phyloP scores from a whole-genome alignment of 2,329 filamentous ascomycete species.

The Trichoderma aggressivum region DNA sequence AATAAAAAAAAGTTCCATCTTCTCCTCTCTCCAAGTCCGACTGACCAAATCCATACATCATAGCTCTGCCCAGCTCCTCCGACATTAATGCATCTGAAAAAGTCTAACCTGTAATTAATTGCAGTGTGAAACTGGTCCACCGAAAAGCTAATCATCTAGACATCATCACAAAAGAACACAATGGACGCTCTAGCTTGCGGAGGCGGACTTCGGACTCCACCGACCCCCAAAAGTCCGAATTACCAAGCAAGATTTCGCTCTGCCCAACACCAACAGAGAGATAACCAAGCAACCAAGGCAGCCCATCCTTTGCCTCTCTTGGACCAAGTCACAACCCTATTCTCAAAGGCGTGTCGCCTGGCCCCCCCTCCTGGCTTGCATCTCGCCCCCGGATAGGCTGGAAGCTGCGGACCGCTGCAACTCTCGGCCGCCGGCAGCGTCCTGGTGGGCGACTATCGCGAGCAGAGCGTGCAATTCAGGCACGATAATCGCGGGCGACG shows the following conservation, averaged over 20 bases:
- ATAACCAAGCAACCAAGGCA: not conserved
- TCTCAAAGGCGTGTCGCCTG: not conserved
- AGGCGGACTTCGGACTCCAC: slow-evolving; percentile 18
- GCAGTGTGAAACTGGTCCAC: not conserved
- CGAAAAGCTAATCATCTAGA: not conserved
- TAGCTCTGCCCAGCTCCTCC: not conserved
- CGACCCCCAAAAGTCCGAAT: slow-evolving; percentile 5
- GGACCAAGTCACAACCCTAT: not conserved
- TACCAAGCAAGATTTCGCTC: slow-evolving; percentile 11
- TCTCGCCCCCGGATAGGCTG: slow-evolving; percentile 10
- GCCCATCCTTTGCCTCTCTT: not conserved
- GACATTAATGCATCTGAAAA: not conserved
- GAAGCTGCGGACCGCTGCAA: not conserved
- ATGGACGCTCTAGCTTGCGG: slow-evolving; percentile 13
- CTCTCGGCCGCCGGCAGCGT: not conserved
- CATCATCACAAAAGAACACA: not conserved
- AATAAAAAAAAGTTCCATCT: not conserved
- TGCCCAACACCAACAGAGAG: not conserved
- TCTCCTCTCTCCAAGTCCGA: not conserved
- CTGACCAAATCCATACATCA: not conserved
- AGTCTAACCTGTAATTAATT: not conserved
- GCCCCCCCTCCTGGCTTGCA: not conserved
- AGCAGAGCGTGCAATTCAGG: not conserved
- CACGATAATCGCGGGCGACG: not conserved
- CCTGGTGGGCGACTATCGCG: not conserved